Evolutionary conservation across 164 flowering plant genomes (phyloP).

Genomic region (Sextonia rubra): DNA sequence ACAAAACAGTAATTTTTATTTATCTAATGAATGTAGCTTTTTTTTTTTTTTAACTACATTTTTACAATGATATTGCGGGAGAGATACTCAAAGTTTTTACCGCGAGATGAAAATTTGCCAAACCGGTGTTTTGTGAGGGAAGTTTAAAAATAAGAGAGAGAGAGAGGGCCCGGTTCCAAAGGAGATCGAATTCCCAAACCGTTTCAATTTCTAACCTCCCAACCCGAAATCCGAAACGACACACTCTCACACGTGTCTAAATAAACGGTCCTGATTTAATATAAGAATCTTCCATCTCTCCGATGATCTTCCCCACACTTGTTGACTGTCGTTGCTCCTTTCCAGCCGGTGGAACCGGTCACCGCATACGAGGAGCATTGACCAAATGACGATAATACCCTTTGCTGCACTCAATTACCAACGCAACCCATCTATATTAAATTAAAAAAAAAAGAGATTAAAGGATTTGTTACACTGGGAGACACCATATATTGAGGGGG

Average conservation of each 20-base stretch:
- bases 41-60: no score
- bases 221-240: background rate
- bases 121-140: no score
- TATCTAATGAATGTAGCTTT: no score
- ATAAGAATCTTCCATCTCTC: conserved; percentile 3
- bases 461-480: background rate
- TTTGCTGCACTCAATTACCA: background rate
- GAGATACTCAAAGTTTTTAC: no score
- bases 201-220: background rate
- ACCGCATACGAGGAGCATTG: background rate
- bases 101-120: no score
- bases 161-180: conserved; percentile 17
- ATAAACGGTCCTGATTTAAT: conserved; percentile 10
- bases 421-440: background rate
- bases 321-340: conserved; percentile 18
- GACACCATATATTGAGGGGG: background rate
- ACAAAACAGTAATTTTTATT: no score
- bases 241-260: background rate
- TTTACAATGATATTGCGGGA: no score
- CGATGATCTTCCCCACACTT: background rate
- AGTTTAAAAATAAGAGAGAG: no score
- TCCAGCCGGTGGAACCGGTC: conserved; percentile 33
- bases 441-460: no score
- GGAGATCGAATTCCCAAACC: conserved; percentile 10
- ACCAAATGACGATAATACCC: conserved; percentile 5